A percentile compares a stretch with the other conserved stretches of the same genome.
Evolutionary conservation across 2,329 filamentous ascomycete species (phyloP).

Genomic region (Epichloe baconii): DNA sequence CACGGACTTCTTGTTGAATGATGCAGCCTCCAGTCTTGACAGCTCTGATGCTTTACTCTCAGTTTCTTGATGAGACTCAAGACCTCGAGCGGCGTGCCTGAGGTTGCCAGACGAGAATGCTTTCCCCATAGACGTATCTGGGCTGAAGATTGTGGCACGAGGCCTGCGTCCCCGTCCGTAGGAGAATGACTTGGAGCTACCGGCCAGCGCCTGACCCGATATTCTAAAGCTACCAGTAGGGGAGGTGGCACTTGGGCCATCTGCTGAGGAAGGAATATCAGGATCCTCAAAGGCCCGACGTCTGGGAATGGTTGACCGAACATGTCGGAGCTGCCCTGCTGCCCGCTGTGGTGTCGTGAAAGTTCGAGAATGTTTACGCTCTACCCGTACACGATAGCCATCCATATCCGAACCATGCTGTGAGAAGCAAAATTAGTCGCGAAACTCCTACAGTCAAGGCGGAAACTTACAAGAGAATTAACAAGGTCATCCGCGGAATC

Average conservation of each 20-base stretch:
- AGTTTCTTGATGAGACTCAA: neutral
- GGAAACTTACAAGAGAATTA: conserved; percentile 21
- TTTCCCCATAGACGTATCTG: conserved; percentile 1
- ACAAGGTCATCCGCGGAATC: conserved; percentile 25
- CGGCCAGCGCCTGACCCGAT: neutral
- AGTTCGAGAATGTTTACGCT: conserved; percentile 21
- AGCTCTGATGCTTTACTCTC: neutral
- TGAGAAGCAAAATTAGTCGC: conserved; percentile 4
- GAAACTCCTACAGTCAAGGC: neutral
- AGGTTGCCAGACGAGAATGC: conserved; percentile 2
- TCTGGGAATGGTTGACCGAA: conserved; percentile 5
- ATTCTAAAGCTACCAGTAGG: conserved; percentile 1
- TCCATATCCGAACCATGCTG: conserved; percentile 22
- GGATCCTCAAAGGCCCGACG: neutral
- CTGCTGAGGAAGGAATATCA: neutral
- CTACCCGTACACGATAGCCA: conserved; percentile 22
- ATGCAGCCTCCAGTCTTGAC: neutral
- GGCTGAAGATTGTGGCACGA: conserved; percentile 7
- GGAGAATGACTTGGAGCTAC: neutral
- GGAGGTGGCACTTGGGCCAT: neutral
- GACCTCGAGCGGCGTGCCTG: neutral
- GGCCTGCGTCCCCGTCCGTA: conserved; percentile 1
- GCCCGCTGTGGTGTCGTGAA: conserved; percentile 10
- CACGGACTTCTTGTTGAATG: conserved; percentile 5
- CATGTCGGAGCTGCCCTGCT: neutral